Percentiles rank a stretch among this genome's conserved stretches.
Evolutionary conservation across 345 rosid genomes (phyloP).

Genomic region (Eucalyptus pauciflora): DNA sequence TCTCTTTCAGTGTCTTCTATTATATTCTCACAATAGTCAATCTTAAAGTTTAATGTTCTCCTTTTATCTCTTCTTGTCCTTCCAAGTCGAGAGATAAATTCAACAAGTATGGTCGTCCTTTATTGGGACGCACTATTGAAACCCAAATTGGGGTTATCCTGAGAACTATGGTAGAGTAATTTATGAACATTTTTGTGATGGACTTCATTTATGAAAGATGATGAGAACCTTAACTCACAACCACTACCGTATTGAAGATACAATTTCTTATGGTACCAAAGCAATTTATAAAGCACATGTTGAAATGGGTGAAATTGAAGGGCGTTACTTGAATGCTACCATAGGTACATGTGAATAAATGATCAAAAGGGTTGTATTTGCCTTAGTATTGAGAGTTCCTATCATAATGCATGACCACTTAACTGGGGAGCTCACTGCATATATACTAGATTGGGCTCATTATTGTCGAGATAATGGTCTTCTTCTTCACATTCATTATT

Average conservation of each 20-base stretch:
- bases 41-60: neutral
- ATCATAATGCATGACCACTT: neutral
- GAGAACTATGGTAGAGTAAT: neutral
- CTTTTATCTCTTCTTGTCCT: neutral
- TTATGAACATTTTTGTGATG: neutral
- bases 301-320: neutral
- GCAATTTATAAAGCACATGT: neutral
- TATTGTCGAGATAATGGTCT: neutral
- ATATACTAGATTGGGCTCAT: neutral
- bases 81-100: neutral
- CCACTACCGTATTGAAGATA: neutral
- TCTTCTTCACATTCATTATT: neutral
- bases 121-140: neutral
- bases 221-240: neutral
- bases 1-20: neutral
- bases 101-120: neutral
- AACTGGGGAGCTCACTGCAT: neutral
- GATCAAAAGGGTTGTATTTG: neutral
- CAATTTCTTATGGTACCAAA: neutral
- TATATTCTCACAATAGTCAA: neutral
- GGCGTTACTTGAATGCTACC: neutral
- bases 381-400: neutral
- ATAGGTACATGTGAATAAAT: neutral
- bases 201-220: neutral
- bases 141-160: neutral